Evolutionary conservation across 371 early-diverging fungal species (phyloP).

Genomic region (Rhizopus microsporus): DNA sequence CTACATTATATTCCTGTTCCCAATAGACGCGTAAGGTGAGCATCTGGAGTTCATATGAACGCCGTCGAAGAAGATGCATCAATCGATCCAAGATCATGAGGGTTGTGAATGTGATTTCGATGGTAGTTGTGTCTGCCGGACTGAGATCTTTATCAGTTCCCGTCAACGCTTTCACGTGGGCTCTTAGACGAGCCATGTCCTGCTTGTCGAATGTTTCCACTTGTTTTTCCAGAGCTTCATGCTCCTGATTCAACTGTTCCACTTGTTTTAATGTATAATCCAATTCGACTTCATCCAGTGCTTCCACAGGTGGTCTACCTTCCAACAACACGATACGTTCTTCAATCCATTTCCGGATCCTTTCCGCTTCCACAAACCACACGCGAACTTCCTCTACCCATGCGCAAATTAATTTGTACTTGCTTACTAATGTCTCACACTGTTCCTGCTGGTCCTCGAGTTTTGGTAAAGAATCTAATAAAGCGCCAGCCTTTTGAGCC

Average conservation of each 20-base stretch:
- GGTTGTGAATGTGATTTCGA: slow-evolving; percentile 55
- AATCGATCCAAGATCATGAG: slow-evolving; percentile 49
- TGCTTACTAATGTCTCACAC: slow-evolving; percentile 18
- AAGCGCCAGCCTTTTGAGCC: slow-evolving; percentile 29
- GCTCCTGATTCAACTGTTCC: slow-evolving; percentile 26
- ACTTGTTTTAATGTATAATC: slow-evolving; percentile 30
- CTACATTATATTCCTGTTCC: slow-evolving; percentile 40
- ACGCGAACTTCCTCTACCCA: slow-evolving; percentile 57
- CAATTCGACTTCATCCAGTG: slow-evolving; percentile 27
- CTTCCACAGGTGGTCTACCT: slow-evolving; percentile 21
- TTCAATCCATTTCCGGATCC: slow-evolving; percentile 49
- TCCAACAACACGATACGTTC: slow-evolving; percentile 35
- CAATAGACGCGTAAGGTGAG: slow-evolving; percentile 44
- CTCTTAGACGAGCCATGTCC: slow-evolving; percentile 52
- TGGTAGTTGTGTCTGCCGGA: slow-evolving; percentile 59
- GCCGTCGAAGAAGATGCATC: slow-evolving; percentile 38
- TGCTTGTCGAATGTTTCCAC: slow-evolving; percentile 39
- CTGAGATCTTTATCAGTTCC: slow-evolving; percentile 36
- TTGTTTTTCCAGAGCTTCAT: slow-evolving; percentile 11
- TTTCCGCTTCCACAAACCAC: slow-evolving; percentile 54
- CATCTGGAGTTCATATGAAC: slow-evolving; percentile 44
- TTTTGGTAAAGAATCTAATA: slow-evolving; percentile 14
- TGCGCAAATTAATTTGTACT: slow-evolving; percentile 32
- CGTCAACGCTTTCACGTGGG: slow-evolving; percentile 54
- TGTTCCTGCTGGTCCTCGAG: slow-evolving; percentile 8